These are phyloP conservation scores for Talaromyces piceae DNA, from an alignment of 2,329 filamentous ascomycete species.

Conservation along the genomic window DNA sequence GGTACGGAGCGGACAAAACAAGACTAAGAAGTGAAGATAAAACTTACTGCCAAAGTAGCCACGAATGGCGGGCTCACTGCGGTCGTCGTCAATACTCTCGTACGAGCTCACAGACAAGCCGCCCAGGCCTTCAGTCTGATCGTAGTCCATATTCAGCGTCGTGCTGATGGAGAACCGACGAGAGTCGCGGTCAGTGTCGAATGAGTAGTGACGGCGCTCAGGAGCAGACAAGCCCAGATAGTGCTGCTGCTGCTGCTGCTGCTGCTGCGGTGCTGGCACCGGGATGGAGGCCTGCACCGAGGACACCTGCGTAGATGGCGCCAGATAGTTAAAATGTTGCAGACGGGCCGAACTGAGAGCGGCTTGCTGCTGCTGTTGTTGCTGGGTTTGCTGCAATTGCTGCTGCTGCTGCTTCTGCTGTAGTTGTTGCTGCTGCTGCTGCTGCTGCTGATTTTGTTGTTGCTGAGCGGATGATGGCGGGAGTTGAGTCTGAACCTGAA, in stretches of 20 bases:
- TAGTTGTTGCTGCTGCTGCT: not conserved
- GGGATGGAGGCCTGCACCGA: not conserved
- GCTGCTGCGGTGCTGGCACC: not conserved
- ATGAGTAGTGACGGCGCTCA: conserved; percentile 28
- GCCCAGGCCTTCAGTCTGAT: conserved; percentile 35
- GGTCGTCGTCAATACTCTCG: conserved; percentile 35
- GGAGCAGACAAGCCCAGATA: not conserved
- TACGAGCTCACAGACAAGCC: conserved; percentile 36
- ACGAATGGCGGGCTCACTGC: conserved; percentile 27
- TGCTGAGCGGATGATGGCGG: not conserved
- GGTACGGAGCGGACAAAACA: not conserved
- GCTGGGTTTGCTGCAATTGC: conserved; percentile 1
- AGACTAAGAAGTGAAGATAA: not conserved
- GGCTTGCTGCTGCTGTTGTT: conserved; percentile 5
- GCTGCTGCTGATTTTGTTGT: conserved; percentile 1
- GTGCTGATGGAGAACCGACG: conserved; percentile 12
- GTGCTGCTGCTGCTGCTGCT: not conserved
- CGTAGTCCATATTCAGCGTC: conserved; percentile 30
- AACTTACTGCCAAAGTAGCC: conserved; percentile 35
- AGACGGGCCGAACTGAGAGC: conserved; percentile 10
- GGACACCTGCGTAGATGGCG: not conserved
- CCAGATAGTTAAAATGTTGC: conserved; percentile 10
- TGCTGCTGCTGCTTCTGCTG: not conserved
- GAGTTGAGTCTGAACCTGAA: not conserved
- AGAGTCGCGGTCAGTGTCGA: conserved; percentile 24